Conservation (phyloP, 2,329 filamentous ascomycete genomes). For the Zalaria sp. region DNA sequence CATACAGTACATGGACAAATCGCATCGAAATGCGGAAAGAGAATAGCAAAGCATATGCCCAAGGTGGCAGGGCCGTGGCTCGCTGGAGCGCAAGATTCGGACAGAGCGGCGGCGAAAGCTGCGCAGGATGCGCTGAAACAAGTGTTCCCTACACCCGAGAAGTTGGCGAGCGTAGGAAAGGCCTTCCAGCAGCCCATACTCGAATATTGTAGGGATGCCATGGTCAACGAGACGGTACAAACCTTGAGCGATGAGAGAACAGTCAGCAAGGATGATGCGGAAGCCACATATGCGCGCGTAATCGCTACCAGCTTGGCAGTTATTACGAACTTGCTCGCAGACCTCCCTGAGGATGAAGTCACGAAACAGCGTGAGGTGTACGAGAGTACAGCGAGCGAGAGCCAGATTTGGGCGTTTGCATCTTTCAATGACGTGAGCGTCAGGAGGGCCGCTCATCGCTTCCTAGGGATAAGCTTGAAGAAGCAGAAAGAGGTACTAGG, state of each 20-base stretch:
- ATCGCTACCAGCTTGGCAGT: conserved; percentile 44
- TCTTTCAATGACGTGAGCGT: conserved; percentile 42
- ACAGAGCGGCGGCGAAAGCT: conserved; percentile 61
- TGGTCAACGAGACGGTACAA: conserved; percentile 60
- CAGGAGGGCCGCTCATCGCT: conserved; percentile 41
- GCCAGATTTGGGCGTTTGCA: conserved; percentile 45
- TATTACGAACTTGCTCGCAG: conserved; percentile 38
- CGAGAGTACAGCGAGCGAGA: conserved; percentile 50
- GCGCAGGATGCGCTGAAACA: conserved; percentile 61
- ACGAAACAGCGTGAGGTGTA: conserved; percentile 49
- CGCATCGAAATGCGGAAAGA: conserved; percentile 51
- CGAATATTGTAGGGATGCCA: conserved; percentile 65
- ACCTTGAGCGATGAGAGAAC: conserved; percentile 83
- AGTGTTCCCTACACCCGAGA: conserved; percentile 70
- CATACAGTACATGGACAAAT: conserved; percentile 59
- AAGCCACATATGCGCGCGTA: conserved; percentile 74
- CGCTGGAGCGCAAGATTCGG: conserved; percentile 74
- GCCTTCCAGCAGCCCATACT: conserved; percentile 70
- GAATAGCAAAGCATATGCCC: conserved; percentile 67
- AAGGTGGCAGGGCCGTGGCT: conserved; percentile 80
- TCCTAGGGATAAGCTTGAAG: conserved; percentile 38
- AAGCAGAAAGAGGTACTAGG: conserved; percentile 19
- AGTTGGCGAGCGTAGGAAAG: conserved; percentile 61
- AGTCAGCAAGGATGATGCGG: conserved; percentile 69
- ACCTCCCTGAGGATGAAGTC: conserved; percentile 35